Base-by-base conservation (phyloP, 257 asterid genomes). In the Ilex aquifolium region DNA sequence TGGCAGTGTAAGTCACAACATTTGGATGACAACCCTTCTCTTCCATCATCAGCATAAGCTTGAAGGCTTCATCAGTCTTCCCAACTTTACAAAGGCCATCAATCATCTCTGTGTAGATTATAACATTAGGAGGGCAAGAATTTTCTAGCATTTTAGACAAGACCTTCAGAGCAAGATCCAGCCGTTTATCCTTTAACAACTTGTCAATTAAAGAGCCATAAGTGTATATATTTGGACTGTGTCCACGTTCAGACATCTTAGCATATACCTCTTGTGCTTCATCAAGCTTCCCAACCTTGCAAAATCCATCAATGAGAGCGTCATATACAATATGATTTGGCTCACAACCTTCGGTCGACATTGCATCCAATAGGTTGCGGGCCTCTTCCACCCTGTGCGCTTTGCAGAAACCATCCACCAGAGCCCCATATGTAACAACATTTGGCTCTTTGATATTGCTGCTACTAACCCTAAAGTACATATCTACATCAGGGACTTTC, bases 341-440 rank as follows among this genome's bases (percentile, higher is more conserved):
- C 69, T 76, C 85, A 64, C 84, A 82, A 39, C 96, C 96, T 69
- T 74, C 85, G 10, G 57, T 63, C 42, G 46, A 65, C 96, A 92
- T 92, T 49, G 81, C 85, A 66, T 87, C 95, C 74, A 92, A 56
- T 44, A 92, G 85, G 72, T 83, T 69, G 11, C 68, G 81, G 52
- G 99, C 99, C 73, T 92, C 97, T 64, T 67, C 73, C 39, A 87
- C 88, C 82, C 74, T 84, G 72, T 89, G 95, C 56, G 72, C 79
- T 83, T 92, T 92, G 89, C 99, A 89, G 61, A 89, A 80, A 50
- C 99, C 99, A 80, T 92, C 96, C 21, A 89, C 74, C 83, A 92
- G 68, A 66, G 96, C 99, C 52, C 99, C 99, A 65, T 82, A 82
- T 5, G 99, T 92, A 63, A 85, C 69, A 64, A 83, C 84, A 75